These are phyloP conservation scores for Chlorella variabilis DNA, from an alignment of 163 green algal species.

Conservation along the genomic window DNA sequence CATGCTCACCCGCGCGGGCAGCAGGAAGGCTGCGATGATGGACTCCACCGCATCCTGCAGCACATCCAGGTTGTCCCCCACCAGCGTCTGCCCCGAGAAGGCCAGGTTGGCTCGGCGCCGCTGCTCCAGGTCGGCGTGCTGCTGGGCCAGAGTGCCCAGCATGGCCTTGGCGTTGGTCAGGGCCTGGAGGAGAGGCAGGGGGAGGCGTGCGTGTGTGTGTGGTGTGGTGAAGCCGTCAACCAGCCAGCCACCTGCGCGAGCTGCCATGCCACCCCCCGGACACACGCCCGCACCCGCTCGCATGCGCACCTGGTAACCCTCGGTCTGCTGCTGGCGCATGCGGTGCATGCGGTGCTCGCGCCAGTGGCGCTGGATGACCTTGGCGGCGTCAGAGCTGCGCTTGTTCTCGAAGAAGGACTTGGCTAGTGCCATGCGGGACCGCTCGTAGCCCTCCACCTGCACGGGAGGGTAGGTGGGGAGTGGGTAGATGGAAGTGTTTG, in stretches of 20 bases:
- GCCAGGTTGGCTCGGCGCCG: constrained; percentile 49
- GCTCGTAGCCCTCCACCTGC: constrained; percentile 42
- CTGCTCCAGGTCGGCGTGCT: constrained; percentile 45
- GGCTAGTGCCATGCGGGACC: constrained; percentile 38
- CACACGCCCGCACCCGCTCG: background rate
- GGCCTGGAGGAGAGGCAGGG: constrained; percentile 29
- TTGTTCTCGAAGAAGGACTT: constrained; percentile 38
- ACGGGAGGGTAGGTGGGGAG: too few species aligned
- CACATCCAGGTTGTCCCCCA: constrained; percentile 53
- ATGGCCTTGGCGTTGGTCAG: constrained; percentile 33
- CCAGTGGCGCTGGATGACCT: constrained; percentile 55
- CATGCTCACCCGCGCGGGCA: constrained; percentile 48
- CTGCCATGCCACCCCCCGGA: too few species aligned
- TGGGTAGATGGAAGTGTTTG: too few species aligned
- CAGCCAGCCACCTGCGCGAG: too few species aligned
- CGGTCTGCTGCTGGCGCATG: constrained; percentile 27
- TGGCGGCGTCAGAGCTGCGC: constrained; percentile 46
- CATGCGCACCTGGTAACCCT: constrained; percentile 23
- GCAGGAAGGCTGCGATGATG: constrained; percentile 59
- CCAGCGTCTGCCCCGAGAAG: constrained; percentile 57
- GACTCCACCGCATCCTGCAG: constrained; percentile 59
- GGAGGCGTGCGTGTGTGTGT: background rate
- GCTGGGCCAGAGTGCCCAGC: constrained; percentile 41
- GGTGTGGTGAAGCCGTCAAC: background rate
- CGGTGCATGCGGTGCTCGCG: constrained; percentile 42